These are phyloP conservation scores for Suillus paluster DNA, from an alignment of 768 basidiomycete species.

Conservation along the genomic window DNA sequence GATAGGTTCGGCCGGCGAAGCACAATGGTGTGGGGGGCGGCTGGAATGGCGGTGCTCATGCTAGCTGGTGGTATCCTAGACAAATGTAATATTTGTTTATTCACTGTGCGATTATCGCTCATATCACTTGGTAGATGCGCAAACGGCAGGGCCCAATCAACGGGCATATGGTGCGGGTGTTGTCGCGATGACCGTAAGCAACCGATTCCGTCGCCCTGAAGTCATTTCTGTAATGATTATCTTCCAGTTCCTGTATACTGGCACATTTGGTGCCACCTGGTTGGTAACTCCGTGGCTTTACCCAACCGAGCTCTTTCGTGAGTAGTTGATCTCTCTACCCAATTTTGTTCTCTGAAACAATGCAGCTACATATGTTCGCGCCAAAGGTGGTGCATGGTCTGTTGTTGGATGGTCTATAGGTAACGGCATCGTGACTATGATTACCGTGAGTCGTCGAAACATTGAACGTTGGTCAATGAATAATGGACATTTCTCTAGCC, in stretches of 20 bases:
- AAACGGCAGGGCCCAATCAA: conserved; percentile 8
- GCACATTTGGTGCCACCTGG: conserved; percentile 15
- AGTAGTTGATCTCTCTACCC: neutral
- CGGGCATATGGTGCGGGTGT: neutral
- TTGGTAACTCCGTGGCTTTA: conserved; percentile 16
- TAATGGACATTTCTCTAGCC: conserved; percentile 3
- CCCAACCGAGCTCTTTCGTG: conserved; percentile 15
- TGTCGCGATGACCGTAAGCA: neutral
- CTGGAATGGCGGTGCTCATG: conserved; percentile 4
- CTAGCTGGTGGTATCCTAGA: conserved; percentile 11
- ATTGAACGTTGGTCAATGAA: too few species aligned
- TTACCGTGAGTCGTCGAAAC: conserved; percentile 5
- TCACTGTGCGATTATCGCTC: neutral
- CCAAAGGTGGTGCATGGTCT: conserved; percentile 11
- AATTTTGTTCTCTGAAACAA: neutral
- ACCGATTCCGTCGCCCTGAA: neutral
- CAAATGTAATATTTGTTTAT: conserved; percentile 5
- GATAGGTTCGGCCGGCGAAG: conserved; percentile 11
- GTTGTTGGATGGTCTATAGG: conserved; percentile 13
- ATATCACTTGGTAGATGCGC: conserved; percentile 7
- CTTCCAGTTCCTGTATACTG: conserved; percentile 15
- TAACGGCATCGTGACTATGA: conserved; percentile 14
- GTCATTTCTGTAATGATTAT: neutral
- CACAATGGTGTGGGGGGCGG: conserved; percentile 14
- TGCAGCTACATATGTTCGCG: conserved; percentile 9